A percentile compares a stretch with the other conserved stretches of the same genome.
phyloP scores from a whole-genome alignment of 129 eudicot species.

The Lonicera japonica region DNA sequence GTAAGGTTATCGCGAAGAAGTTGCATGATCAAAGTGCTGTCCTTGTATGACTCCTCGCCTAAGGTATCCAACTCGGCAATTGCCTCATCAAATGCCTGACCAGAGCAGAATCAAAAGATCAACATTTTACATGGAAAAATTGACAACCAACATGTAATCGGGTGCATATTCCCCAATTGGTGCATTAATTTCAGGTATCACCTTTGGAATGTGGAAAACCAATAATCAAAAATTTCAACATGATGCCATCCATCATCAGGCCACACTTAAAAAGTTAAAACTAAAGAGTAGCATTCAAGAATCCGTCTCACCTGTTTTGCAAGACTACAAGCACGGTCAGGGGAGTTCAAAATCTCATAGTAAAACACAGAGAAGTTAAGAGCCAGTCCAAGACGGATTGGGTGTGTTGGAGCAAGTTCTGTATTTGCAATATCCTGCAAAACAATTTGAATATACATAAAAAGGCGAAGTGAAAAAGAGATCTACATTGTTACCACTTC shows the following conservation, averaged over 20 bases:
- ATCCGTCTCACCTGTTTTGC: constrained; percentile 49
- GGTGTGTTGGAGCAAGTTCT: constrained; percentile 67
- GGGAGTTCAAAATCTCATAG: constrained; percentile 64
- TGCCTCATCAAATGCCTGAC: constrained; percentile 79
- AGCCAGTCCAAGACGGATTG: constrained; percentile 64
- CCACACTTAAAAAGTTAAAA: not conserved
- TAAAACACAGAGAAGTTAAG: constrained; percentile 71
- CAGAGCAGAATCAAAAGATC: not conserved
- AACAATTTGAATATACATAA: too few relatives aligned
- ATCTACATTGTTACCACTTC: not conserved
- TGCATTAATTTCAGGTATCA: not conserved
- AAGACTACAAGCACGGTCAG: constrained; percentile 68
- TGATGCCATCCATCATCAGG: not conserved
- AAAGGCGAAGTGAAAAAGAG: not conserved
- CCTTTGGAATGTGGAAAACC: not conserved
- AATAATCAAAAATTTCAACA: not conserved
- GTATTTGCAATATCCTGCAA: constrained; percentile 59
- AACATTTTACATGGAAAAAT: not conserved
- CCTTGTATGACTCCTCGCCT: constrained; percentile 83
- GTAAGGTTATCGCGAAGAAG: constrained; percentile 73
- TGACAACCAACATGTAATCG: not conserved
- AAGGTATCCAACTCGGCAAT: constrained; percentile 74
- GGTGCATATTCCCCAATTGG: not conserved
- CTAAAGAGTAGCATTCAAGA: not conserved
- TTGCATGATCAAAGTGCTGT: constrained; percentile 79